A percentile compares a stretch with the other conserved stretches of the same genome.
These are phyloP conservation scores for Periconia sp. DNA, from an alignment of 2,329 filamentous ascomycete species.

Conservation along the genomic window DNA sequence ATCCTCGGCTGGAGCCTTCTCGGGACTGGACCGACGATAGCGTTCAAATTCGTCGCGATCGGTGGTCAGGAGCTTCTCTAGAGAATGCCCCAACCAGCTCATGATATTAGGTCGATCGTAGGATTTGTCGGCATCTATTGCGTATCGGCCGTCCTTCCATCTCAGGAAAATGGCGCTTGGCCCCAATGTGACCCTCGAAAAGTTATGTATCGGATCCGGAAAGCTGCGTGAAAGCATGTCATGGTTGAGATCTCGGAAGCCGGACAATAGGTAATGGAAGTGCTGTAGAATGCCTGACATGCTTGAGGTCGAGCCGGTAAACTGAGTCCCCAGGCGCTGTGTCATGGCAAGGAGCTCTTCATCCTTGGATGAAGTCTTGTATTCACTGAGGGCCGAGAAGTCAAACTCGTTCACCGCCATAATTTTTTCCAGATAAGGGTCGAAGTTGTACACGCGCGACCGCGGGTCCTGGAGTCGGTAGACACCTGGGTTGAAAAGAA, in stretches of 20 bases:
- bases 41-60: slow-evolving; percentile 83
- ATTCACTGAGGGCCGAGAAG: slow-evolving; percentile 82
- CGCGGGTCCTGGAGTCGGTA: slow-evolving; percentile 89
- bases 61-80: slow-evolving; percentile 92
- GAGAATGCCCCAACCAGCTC: slow-evolving; percentile 90
- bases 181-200: slow-evolving; percentile 73
- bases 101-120: slow-evolving; percentile 85
- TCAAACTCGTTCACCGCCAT: slow-evolving; percentile 95
- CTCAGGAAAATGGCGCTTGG: slow-evolving; percentile 81
- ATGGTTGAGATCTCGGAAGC: slow-evolving; percentile 76
- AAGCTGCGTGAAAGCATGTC: slow-evolving; percentile 73
- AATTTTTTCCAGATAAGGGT: slow-evolving; percentile 89
- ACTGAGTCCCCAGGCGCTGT: slow-evolving; percentile 72
- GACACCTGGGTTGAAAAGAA: slow-evolving; percentile 89
- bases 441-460: slow-evolving; percentile 92
- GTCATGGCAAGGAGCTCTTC: slow-evolving; percentile 72
- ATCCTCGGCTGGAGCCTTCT: slow-evolving; percentile 76
- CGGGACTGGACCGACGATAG: slow-evolving; percentile 64
- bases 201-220: slow-evolving; percentile 63
- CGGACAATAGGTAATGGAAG: slow-evolving; percentile 89
- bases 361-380: slow-evolving; percentile 92
- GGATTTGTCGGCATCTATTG: slow-evolving; percentile 95
- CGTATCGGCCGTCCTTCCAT: slow-evolving; percentile 84
- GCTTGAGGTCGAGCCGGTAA: slow-evolving; percentile 94
- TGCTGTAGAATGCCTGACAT: slow-evolving; percentile 89